Base-by-base conservation (phyloP, 352 stramenopile species). In the Pythium guiyangense region DNA sequence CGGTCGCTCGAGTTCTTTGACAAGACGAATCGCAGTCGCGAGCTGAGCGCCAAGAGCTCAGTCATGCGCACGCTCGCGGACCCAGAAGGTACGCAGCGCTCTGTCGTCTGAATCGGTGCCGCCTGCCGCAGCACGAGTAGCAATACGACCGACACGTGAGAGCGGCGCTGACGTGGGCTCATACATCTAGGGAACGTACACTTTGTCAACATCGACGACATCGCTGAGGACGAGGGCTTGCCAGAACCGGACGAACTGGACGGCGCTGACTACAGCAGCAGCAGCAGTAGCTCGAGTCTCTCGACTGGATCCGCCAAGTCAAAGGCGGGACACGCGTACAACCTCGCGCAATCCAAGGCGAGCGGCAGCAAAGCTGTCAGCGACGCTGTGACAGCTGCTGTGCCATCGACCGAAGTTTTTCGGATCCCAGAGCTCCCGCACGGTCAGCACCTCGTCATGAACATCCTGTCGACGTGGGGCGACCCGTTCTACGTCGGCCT, bases 401-500 rank as follows among this genome's bases (percentile, higher is more conserved):
- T 57, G 12, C 20, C 44, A 2, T 57, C 59, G n/a, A 71, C 69
- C 12, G 60, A 84, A 25, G 54, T 67, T 37, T 88, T 90, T 46
- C 62, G 72, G 9, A 92, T 95, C 49, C 87, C 84, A 0, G 77
- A 84, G 53, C 66, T 96, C 11, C 86, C 86, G 20, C 70, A 61
- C 22, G 85, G 85, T 2, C 70, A 86, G 42, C 72, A 76, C 26
- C 73, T 97, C 25, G 72, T 84, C n/a, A 64, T 96, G 31, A 86
- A 94, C 48, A 90, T 96, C 17, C 51, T 95, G 26, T 88, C 74
- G 5, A 97, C 90, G 9, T 96, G 86, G 86, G 90, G 89, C 10
- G 90, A 97, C 67, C 81, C 86, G 8, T 92, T 95, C 63, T 97
- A 97, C 61, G 81, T 97, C 2, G 90, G 90, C 0, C 74, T 97